phyloP scores from a whole-genome alignment of 345 rosid genomes.

The Bruguiera gymnorhiza region DNA sequence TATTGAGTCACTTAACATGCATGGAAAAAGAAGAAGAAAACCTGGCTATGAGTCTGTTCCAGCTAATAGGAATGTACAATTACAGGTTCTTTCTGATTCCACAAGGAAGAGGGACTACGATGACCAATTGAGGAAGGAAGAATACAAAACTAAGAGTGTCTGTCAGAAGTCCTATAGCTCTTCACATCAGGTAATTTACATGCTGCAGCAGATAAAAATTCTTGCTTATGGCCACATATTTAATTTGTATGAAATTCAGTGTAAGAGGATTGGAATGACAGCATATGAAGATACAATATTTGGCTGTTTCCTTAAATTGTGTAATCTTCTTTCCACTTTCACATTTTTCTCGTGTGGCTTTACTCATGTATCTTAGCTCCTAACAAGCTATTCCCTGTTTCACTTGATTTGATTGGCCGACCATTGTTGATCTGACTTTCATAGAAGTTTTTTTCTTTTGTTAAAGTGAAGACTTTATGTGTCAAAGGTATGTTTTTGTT shows the following conservation, averaged over 20 bases:
- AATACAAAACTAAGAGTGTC: slow-evolving; percentile 65
- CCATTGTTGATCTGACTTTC: too few species aligned
- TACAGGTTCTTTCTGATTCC: slow-evolving; percentile 85
- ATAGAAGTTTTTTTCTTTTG: too few species aligned
- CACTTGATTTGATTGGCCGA: too few species aligned
- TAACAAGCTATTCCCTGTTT: too few species aligned
- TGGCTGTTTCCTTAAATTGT: background rate
- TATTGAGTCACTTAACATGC: slow-evolving; percentile 1
- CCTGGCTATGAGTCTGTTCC: slow-evolving; percentile 4
- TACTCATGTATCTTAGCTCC: too few species aligned
- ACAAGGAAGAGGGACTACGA: slow-evolving; percentile 87
- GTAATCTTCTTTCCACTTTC: background rate
- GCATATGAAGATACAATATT: too few species aligned
- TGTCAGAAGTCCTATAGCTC: slow-evolving; percentile 52
- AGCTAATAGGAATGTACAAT: slow-evolving; percentile 16
- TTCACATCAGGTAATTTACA: slow-evolving; percentile 56
- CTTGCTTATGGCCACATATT: background rate
- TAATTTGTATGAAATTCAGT: slow-evolving; percentile 1
- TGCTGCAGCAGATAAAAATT: background rate
- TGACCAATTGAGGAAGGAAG: slow-evolving; percentile 84
- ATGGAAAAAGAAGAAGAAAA: slow-evolving; percentile 1
- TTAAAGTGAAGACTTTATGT: too few species aligned
- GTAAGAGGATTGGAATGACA: background rate
- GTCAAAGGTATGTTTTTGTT: too few species aligned
- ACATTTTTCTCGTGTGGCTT: background rate